Evolutionary conservation across 768 basidiomycete species (phyloP).

Genomic region (Kwoniella newhampshirensis): DNA sequence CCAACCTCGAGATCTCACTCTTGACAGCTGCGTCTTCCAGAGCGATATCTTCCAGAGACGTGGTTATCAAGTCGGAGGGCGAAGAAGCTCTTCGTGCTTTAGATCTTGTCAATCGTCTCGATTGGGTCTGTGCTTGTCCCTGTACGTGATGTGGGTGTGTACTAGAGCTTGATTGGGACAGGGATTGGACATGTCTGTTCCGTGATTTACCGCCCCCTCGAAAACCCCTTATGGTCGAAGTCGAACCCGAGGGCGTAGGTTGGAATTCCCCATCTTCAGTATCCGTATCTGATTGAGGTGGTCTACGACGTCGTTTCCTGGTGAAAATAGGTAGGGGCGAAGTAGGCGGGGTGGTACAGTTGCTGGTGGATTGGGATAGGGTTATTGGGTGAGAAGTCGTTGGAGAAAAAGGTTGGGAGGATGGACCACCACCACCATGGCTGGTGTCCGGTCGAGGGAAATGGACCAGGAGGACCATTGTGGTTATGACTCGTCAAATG

Average conservation of each 20-base stretch:
- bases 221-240: not conserved
- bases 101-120: slow-evolving; percentile 10
- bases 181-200: not conserved
- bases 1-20: slow-evolving; percentile 25
- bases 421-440: not conserved
- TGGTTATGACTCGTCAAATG: not conserved
- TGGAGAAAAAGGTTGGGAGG: not conserved
- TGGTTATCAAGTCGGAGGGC: slow-evolving; percentile 17
- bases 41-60: slow-evolving; percentile 17
- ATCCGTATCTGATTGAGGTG: not conserved
- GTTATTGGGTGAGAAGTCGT: not conserved
- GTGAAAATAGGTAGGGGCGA: slow-evolving; percentile 8
- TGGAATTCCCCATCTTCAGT: slow-evolving; percentile 4
- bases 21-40: slow-evolving; percentile 19
- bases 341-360: slow-evolving; percentile 10
- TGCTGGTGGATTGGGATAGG: not conserved
- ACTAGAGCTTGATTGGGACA: not conserved
- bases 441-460: not conserved
- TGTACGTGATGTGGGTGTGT: too few species aligned
- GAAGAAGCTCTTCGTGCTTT: slow-evolving; percentile 13
- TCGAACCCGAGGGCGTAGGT: slow-evolving; percentile 4
- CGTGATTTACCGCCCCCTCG: slow-evolving; percentile 16
- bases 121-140: too few species aligned
- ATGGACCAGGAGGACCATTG: slow-evolving; percentile 9
- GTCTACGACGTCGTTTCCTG: slow-evolving; percentile 10